Conservation (phyloP, 2,329 filamentous ascomycete genomes). For the Trichoderma koningiopsis region DNA sequence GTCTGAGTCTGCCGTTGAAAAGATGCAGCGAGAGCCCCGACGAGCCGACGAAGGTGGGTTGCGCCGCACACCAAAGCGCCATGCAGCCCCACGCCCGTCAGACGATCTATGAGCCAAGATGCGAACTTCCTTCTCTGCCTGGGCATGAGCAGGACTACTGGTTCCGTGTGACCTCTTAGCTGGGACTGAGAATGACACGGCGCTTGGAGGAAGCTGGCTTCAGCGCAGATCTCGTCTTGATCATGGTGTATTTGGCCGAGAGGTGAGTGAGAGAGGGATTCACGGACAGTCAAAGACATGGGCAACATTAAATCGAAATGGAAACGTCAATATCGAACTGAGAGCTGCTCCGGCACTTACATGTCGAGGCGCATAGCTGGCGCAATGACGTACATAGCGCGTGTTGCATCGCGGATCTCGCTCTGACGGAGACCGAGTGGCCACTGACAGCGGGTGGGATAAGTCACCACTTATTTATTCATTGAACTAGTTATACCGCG, state of each 20-base stretch:
- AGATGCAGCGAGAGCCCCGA: slow-evolving; percentile 10
- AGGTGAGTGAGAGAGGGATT: neutral
- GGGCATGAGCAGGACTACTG: neutral
- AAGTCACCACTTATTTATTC: neutral
- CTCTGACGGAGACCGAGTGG: slow-evolving; percentile 18
- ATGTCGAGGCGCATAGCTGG: neutral
- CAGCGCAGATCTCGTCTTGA: neutral
- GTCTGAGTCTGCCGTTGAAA: neutral
- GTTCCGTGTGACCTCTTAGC: neutral
- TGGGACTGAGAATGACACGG: neutral
- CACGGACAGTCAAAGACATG: neutral
- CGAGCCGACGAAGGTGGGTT: slow-evolving; percentile 13
- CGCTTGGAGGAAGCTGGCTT: neutral
- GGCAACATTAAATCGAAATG: neutral
- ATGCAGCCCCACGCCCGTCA: slow-evolving; percentile 1
- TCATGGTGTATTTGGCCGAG: neutral
- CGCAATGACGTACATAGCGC: slow-evolving; percentile 16
- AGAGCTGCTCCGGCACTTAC: neutral
- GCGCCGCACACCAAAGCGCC: slow-evolving; percentile 1
- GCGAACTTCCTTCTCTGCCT: neutral
- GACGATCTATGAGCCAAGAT: slow-evolving; percentile 22
- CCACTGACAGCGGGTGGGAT: neutral
- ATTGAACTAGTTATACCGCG: slow-evolving; percentile 3
- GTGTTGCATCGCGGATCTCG: slow-evolving; percentile 15
- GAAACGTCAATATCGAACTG: neutral